A percentile compares a stretch with the other conserved stretches of the same genome.
phyloP scores from a whole-genome alignment of 1,284 basidiomycete species.

The Ustilago sp. region DNA sequence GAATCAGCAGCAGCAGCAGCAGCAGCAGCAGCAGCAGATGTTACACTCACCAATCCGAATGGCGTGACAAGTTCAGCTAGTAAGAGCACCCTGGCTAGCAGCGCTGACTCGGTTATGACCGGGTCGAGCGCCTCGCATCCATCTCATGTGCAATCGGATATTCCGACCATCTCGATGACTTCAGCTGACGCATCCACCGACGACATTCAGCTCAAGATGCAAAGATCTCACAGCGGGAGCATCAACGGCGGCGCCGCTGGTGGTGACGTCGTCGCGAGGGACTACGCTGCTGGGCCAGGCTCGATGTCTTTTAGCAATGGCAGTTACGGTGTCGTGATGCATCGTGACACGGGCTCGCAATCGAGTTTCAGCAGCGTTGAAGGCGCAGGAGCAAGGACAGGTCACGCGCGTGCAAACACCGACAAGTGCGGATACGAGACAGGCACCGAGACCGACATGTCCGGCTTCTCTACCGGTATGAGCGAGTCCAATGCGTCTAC shows the following conservation, averaged over 20 bases:
- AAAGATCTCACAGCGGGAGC: slow-evolving; percentile 12
- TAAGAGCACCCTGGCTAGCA: slow-evolving; percentile 34
- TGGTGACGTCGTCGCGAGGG: slow-evolving; percentile 19
- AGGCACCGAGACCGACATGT: slow-evolving; percentile 49
- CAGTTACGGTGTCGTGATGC: slow-evolving; percentile 17
- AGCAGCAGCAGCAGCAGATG: slow-evolving; percentile 17
- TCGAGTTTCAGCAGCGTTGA: slow-evolving; percentile 46
- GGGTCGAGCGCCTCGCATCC: slow-evolving; percentile 37
- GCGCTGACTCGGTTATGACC: slow-evolving; percentile 38
- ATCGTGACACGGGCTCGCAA: slow-evolving; percentile 23
- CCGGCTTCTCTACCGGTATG: slow-evolving; percentile 42
- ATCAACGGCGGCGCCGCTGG: neutral
- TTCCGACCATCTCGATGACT: slow-evolving; percentile 51
- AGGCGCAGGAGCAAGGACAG: neutral
- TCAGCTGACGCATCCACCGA: slow-evolving; percentile 25
- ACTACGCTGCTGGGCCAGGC: slow-evolving; percentile 19
- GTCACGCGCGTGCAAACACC: slow-evolving; percentile 15
- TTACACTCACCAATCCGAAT: slow-evolving; percentile 11
- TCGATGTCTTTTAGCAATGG: slow-evolving; percentile 10
- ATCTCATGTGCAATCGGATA: slow-evolving; percentile 24
- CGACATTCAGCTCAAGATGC: slow-evolving; percentile 4
- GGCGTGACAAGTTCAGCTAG: slow-evolving; percentile 23
- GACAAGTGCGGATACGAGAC: slow-evolving; percentile 40
- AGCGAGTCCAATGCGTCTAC: slow-evolving; percentile 45
- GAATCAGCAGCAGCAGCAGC: slow-evolving; percentile 5